Conservation (phyloP, 352 stramenopile species). For the Phytophthora vignae region DNA sequence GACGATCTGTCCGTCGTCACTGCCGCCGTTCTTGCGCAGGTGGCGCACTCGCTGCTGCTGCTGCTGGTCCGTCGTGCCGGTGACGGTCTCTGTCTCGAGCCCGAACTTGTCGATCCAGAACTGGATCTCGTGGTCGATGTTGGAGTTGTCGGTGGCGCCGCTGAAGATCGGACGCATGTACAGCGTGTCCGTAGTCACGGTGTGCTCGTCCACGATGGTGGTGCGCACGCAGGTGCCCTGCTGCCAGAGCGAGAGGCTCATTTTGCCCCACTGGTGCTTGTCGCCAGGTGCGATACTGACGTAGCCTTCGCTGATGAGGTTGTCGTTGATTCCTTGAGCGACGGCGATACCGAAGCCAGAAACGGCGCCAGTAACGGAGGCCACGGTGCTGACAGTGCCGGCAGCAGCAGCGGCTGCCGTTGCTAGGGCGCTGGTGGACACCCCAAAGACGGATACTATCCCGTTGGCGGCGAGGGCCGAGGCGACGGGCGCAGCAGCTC, state of each 20-base stretch:
- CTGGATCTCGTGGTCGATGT: constrained; percentile 57
- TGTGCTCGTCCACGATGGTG: constrained; percentile 45
- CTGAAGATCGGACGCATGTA: constrained; percentile 71
- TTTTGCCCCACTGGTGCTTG: constrained; percentile 47
- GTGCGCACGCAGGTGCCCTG: constrained; percentile 55
- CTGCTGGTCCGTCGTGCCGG: background rate
- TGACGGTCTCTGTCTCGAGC: constrained; percentile 4
- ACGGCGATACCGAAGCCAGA: constrained; percentile 48
- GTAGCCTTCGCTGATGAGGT: constrained; percentile 46
- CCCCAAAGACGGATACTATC: constrained; percentile 41
- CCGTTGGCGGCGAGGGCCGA: constrained; percentile 36
- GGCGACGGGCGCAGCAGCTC: constrained; percentile 39
- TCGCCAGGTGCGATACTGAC: constrained; percentile 39
- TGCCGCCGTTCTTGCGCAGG: too few relatives aligned
- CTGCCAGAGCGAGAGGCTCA: constrained; percentile 59
- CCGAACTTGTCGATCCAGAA: constrained; percentile 60
- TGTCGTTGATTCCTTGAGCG: constrained; percentile 43
- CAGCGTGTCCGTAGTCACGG: constrained; percentile 47
- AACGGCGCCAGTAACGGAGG: constrained; percentile 33
- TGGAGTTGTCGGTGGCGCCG: constrained; percentile 48
- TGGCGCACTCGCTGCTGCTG: constrained; percentile 15
- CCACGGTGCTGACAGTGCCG: constrained; percentile 22
- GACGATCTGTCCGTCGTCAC: constrained; percentile 12
- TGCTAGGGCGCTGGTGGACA: constrained; percentile 36
- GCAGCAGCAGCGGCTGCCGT: constrained; percentile 26